Evolutionary conservation across 306 rosid genomes (phyloP), one percentile per base, ranked within the genome.

Genomic region (Fagus sylvatica): DNA sequence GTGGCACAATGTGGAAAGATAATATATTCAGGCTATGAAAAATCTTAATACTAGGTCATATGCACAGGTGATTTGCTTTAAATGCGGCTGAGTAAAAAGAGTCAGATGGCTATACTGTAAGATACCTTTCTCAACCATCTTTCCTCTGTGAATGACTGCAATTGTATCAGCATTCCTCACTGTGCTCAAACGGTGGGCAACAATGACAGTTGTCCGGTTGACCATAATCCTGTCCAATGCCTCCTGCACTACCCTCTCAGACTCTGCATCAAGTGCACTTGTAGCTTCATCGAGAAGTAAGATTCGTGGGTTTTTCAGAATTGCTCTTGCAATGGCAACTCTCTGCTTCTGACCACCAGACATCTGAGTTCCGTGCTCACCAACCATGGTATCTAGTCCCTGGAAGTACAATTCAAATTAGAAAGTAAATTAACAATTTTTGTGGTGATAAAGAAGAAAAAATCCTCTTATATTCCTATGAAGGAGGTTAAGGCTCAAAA

Each of bases 321-420:
- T 93, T 49, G 98, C 98, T 76, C 98, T 91, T 43, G 98, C 98
- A 56, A 93, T 93, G 36, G 98, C 98, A 64, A 91, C 88, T 72
- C 98, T 91, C 69, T 93, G 98, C 81, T 93, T 93, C 62, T 93
- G 98, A 28, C 98, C 97, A 62, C 98, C 98, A 6, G 98, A 93
- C 16, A 93, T 60, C 82, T 93, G 98, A 71, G 93, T 90, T 77
- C 98, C 98, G 42, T 91, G 98, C 42, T 93, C 98, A 57, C 98
- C 97, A 19, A 88, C 98, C 97, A 87, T 80, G 22, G 93, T 91
- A 82, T 93, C 90, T 73, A 90, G 62, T 65, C 98, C 98, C 98
- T 93, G 79, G 4, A 79, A 49, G 40, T 30, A 76, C n/a, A 71
- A 42, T 17, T 33, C 30, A 43, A 75, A 30, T 49, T 5, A 33